Conservation (phyloP, 2,329 filamentous ascomycete genomes). For the Cordyceps farinosa region DNA sequence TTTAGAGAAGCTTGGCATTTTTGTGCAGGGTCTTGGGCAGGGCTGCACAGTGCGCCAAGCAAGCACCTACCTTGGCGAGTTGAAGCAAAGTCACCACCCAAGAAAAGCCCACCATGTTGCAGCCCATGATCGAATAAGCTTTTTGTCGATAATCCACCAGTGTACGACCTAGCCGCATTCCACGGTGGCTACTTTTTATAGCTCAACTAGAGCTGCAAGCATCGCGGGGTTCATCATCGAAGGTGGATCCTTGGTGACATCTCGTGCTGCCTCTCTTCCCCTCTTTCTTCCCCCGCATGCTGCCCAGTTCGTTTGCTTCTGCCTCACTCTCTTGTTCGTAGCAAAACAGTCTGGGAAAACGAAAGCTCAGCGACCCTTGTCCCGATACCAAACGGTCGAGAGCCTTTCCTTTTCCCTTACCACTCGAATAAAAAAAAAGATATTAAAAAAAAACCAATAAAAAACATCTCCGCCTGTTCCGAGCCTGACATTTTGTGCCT, state of each 20-base stretch:
- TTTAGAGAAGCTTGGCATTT: too few species aligned
- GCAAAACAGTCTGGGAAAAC: not conserved
- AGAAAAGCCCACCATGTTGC: too few species aligned
- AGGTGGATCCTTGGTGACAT: constrained; percentile 9
- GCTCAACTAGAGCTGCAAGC: not conserved
- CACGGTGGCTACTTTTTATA: not conserved
- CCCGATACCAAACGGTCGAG: not conserved
- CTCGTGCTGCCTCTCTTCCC: not conserved
- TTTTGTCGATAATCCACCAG: not conserved
- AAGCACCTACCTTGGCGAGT: too few species aligned
- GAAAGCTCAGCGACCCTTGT: not conserved
- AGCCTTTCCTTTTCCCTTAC: not conserved
- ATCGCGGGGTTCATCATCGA: constrained; percentile 10
- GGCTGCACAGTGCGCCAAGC: too few species aligned
- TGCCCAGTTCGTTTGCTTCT: not conserved
- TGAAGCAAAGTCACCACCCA: too few species aligned
- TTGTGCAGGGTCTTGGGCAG: too few species aligned
- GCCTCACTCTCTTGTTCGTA: not conserved
- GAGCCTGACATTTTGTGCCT: not conserved
- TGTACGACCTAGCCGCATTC: not conserved
- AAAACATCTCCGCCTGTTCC: constrained; percentile 6
- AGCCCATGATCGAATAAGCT: too few species aligned
- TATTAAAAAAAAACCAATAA: not conserved
- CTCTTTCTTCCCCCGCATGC: not conserved
- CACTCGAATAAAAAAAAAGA: not conserved